Evolutionary conservation across 768 basidiomycete genomes (phyloP).

Genomic region (Psilocybe azurescens): DNA sequence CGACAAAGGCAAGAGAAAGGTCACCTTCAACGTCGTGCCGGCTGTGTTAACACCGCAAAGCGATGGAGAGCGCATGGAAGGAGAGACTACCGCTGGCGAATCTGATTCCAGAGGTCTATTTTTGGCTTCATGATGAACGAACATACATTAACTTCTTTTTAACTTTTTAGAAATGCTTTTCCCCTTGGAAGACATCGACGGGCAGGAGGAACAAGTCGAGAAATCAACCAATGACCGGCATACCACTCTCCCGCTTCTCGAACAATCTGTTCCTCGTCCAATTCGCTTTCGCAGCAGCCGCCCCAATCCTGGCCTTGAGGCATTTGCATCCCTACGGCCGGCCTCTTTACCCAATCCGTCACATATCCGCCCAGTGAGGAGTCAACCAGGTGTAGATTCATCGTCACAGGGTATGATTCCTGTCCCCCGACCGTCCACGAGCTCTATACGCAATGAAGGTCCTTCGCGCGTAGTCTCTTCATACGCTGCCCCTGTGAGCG

Average conservation of each 20-base stretch:
- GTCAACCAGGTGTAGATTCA: conserved; percentile 43
- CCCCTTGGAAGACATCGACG: conserved; percentile 69
- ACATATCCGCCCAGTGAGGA: conserved; percentile 51
- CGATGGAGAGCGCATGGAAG: conserved; percentile 36
- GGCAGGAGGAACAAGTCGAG: conserved; percentile 39
- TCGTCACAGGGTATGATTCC: conserved; percentile 37
- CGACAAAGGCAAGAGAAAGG: conserved; percentile 65
- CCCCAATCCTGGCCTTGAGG: conserved; percentile 48
- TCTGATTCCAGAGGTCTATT: conserved; percentile 51
- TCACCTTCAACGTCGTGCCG: conserved; percentile 75
- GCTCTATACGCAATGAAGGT: conserved; percentile 18
- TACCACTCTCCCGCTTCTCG: conserved; percentile 44
- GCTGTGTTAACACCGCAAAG: conserved; percentile 52
- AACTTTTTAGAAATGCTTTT: conserved; percentile 64
- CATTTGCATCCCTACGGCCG: conserved; percentile 66
- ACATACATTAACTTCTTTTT: conserved; percentile 12
- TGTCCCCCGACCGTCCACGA: conserved; percentile 29
- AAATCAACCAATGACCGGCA: conserved; percentile 36
- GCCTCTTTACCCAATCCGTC: conserved; percentile 73
- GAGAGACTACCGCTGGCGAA: conserved; percentile 22
- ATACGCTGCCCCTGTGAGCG: conserved; percentile 19
- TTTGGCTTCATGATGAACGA: conserved; percentile 2
- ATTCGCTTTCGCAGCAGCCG: conserved; percentile 34
- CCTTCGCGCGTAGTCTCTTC: conserved; percentile 18
- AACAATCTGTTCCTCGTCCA: conserved; percentile 42